A percentile compares a stretch with the other conserved stretches of the same genome.
Conservation (phyloP, 2,329 filamentous ascomycete species). For the Neopestalotiopsis rosae region DNA sequence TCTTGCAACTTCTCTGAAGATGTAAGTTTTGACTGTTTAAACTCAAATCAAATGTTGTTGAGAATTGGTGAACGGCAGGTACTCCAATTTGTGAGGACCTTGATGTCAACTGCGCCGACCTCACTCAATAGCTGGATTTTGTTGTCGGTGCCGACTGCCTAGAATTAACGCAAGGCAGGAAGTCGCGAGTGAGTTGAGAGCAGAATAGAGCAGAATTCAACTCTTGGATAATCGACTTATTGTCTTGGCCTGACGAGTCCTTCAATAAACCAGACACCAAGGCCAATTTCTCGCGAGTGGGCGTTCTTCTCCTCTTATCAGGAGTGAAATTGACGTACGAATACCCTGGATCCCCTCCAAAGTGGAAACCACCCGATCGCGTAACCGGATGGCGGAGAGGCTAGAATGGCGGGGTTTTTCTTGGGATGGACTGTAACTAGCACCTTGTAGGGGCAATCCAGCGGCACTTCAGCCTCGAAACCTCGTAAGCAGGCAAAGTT, state of each 20-base stretch:
- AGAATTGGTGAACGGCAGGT: background rate
- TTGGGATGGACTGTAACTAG: background rate
- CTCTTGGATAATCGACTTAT: background rate
- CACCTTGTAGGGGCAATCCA: background rate
- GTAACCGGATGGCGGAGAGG: background rate
- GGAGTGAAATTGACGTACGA: background rate
- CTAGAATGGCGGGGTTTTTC: background rate
- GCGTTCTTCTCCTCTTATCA: slow-evolving; percentile 1
- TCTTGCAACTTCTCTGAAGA: background rate
- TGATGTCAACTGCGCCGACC: background rate
- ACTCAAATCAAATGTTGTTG: background rate
- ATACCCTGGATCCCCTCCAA: background rate
- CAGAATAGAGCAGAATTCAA: slow-evolving; percentile 15
- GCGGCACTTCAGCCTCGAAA: background rate
- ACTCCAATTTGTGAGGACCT: background rate
- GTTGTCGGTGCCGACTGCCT: background rate
- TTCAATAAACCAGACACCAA: background rate
- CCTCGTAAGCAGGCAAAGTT: background rate
- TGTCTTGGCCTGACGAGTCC: background rate
- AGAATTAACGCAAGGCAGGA: background rate
- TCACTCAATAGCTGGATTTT: background rate
- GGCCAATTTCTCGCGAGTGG: background rate
- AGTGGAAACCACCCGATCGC: background rate
- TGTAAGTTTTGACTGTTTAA: background rate
- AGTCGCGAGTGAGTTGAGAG: background rate